A percentile compares a stretch with the other conserved stretches of the same genome.
Conservation (phyloP, 306 rosid species). For the Lathyrus tuberosus region DNA sequence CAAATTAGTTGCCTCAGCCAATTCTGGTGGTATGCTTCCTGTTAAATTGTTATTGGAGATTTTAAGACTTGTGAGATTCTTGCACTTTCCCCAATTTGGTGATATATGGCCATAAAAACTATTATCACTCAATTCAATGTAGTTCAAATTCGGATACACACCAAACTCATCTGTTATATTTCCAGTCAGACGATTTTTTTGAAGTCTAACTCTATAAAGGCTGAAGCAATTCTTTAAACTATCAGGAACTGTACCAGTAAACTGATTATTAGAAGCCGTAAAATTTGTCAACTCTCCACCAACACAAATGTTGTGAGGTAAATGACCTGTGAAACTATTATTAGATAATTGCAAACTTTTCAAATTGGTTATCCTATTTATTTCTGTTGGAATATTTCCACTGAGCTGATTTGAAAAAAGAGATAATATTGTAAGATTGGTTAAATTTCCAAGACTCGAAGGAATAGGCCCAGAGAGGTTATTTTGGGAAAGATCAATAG, state of each 20-base stretch:
- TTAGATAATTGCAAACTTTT: fast-evolving
- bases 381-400: neutral
- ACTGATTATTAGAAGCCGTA: fast-evolving
- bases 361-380: neutral
- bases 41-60: too few relatives aligned
- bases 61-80: neutral
- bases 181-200: neutral
- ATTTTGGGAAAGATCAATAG: neutral
- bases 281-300: neutral
- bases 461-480: neutral
- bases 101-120: neutral
- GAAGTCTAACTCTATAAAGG: neutral
- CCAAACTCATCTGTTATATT: neutral
- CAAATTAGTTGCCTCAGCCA: neutral
- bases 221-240: neutral
- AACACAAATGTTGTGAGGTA: neutral
- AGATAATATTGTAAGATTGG: fast-evolving
- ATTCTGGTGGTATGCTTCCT: neutral
- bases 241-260: neutral
- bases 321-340: neutral
- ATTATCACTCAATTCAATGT: neutral
- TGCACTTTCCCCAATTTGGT: neutral
- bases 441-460: neutral
- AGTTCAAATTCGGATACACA: neutral
- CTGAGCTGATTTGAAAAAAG: neutral